These are phyloP conservation scores for Aspergillus flavus DNA, from an alignment of 2,329 filamentous ascomycete species.

Conservation along the genomic window DNA sequence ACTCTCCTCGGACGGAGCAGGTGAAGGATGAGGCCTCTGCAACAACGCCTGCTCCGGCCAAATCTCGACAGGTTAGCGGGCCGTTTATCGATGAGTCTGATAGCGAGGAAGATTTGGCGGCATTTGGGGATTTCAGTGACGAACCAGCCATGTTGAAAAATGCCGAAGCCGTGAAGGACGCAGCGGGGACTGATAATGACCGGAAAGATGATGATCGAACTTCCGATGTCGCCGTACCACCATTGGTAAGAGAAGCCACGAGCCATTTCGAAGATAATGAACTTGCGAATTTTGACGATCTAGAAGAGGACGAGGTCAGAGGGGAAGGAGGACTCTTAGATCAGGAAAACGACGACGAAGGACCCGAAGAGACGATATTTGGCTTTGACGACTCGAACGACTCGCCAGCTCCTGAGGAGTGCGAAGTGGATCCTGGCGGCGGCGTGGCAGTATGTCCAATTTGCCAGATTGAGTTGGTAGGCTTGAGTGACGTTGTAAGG, in stretches of 20 bases:
- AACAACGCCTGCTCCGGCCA: slow-evolving; percentile 9
- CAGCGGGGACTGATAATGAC: slow-evolving; percentile 10
- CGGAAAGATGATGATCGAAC: slow-evolving; percentile 15
- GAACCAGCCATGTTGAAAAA: background rate
- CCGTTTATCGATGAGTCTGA: slow-evolving; percentile 54
- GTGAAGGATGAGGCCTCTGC: background rate
- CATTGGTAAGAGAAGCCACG: slow-evolving; percentile 54
- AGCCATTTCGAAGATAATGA: slow-evolving; percentile 50
- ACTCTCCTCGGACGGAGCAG: slow-evolving; percentile 3
- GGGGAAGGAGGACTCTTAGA: slow-evolving; percentile 66
- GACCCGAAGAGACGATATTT: slow-evolving; percentile 27
- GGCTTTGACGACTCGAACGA: slow-evolving; percentile 30
- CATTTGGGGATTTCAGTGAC: slow-evolving; percentile 27
- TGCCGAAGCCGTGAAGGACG: background rate
- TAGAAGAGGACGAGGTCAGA: slow-evolving; percentile 64
- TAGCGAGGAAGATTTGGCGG: slow-evolving; percentile 52
- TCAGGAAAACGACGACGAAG: slow-evolving; percentile 46
- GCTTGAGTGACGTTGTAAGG: slow-evolving; percentile 52
- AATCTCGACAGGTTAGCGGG: slow-evolving; percentile 28
- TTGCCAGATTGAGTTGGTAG: slow-evolving; percentile 67
- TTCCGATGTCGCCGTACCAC: slow-evolving; percentile 36
- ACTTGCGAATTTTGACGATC: slow-evolving; percentile 58
- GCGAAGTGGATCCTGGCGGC: slow-evolving; percentile 19
- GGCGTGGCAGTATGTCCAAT: slow-evolving; percentile 67
- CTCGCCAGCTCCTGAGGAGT: slow-evolving; percentile 17